Base-by-base conservation (phyloP, 352 stramenopile species). In the Pythium pyrilobum region DNA sequence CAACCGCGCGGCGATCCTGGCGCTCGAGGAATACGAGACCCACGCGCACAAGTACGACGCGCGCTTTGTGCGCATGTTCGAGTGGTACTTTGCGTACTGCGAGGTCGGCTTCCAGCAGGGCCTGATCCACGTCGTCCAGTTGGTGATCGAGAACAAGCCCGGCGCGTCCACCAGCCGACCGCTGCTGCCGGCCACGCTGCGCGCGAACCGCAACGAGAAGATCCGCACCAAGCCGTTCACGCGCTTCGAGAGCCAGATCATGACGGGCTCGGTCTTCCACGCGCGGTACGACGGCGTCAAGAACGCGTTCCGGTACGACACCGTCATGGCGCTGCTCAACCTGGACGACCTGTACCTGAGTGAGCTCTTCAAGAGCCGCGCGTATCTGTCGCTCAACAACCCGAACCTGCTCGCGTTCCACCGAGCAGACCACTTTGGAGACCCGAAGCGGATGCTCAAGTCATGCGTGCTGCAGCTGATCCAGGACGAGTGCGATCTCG, bases 51-150 rank as follows among this genome's bases (percentile, higher is more conserved):
- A 52, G 50, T 65, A 65, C 50, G 57, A 65, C 50, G 44, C 57
- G n/a, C 57, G 57, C 16, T 65, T 65, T 31, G 40, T 65, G 36
- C 50, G 57, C 36, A 65, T 65, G 57, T 65, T 65, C 23, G 57
- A 65, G 42, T 65, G 57, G 57, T 65, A 65, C 37, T 65, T 65
- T 28, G 57, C 57, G 18, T 65, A 65, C 37, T 65, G 57, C 29
- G 50, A 65, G 27, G 57, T 65, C 15, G 57, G 57, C 9, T 65
- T 65, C 50, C 57, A 65, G 31, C 57, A 65, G 20, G 57, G 57
- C 4, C 44, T 65, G 9, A 59, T 65, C 44, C 49, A 65, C 29
- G 57, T 65, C 20, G 31, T 56, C 15, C 57, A 65, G 44, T 21
- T 65, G 16, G 57, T 65, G 57, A 43, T 65, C 7, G 57, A 65